These are phyloP conservation scores for Coelastrella sp. DNA, from an alignment of 139 green algal species.

Conservation along the genomic window DNA sequence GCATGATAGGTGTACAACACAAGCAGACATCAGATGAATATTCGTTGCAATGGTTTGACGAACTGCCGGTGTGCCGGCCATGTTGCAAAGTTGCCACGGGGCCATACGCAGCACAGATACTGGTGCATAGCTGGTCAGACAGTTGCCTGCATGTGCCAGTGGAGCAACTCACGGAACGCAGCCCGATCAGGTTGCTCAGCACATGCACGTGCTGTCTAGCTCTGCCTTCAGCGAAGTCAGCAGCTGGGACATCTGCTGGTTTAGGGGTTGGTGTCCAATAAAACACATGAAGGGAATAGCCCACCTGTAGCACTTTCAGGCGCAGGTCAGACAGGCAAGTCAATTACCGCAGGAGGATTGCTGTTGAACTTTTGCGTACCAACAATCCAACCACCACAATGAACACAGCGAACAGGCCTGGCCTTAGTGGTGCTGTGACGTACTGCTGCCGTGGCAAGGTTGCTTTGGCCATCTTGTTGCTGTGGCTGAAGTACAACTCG, in stretches of 20 bases:
- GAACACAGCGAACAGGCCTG: slow-evolving; percentile 1
- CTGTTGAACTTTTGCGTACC: neutral
- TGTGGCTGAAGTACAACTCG: too few species aligned
- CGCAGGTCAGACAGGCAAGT: too few species aligned
- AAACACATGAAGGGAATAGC: neutral
- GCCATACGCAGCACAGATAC: neutral
- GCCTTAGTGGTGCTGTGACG: neutral
- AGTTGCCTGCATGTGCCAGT: neutral
- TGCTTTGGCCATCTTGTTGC: neutral
- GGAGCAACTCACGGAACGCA: slow-evolving; percentile 26
- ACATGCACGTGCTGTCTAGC: slow-evolving; percentile 25
- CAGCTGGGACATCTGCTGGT: neutral
- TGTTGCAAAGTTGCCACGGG: too few species aligned
- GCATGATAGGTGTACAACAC: too few species aligned
- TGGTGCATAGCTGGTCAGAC: neutral
- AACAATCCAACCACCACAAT: neutral
- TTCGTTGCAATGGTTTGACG: too few species aligned
- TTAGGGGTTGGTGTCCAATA: slow-evolving; percentile 25
- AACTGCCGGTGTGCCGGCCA: too few species aligned
- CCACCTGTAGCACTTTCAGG: neutral
- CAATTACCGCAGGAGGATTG: neutral
- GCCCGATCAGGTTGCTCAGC: slow-evolving; percentile 19
- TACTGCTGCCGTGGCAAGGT: neutral
- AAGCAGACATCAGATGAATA: too few species aligned
- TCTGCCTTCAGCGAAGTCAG: neutral